These are phyloP conservation scores for Kalmanozyma brasiliensis DNA, from an alignment of 1,284 basidiomycete species.

Conservation along the genomic window DNA sequence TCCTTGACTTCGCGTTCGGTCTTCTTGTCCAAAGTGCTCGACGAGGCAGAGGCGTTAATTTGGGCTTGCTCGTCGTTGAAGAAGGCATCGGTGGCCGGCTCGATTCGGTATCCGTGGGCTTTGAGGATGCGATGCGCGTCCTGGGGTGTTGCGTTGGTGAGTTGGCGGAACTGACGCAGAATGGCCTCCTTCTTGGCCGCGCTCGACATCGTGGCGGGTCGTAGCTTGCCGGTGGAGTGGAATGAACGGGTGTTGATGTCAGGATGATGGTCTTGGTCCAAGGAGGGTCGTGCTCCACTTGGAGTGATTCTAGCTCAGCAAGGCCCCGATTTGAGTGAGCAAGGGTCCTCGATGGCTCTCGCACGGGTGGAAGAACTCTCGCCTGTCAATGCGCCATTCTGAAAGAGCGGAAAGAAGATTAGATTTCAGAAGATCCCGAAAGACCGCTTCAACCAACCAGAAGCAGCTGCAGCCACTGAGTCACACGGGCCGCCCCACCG, in stretches of 20 bases:
- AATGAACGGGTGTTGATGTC: not conserved
- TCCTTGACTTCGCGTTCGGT: slow-evolving; percentile 52
- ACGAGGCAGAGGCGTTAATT: slow-evolving; percentile 38
- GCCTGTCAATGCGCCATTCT: not conserved
- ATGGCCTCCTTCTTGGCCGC: slow-evolving; percentile 50
- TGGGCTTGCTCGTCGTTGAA: slow-evolving; percentile 70
- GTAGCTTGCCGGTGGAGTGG: not conserved
- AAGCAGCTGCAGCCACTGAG: slow-evolving; percentile 16
- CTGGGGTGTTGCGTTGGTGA: slow-evolving; percentile 55
- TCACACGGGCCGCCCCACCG: slow-evolving; percentile 18
- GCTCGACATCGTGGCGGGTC: slow-evolving; percentile 30
- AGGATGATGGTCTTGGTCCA: no score
- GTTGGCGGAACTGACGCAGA: slow-evolving; percentile 43
- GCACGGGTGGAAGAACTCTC: slow-evolving; percentile 21
- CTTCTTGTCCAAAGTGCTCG: slow-evolving; percentile 37
- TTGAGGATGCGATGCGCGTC: slow-evolving; percentile 81
- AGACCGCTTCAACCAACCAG: slow-evolving; percentile 24
- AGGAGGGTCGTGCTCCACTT: not conserved
- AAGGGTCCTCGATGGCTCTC: not conserved
- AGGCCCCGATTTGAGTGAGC: no score
- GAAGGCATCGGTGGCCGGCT: slow-evolving; percentile 80
- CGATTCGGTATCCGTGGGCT: slow-evolving; percentile 76
- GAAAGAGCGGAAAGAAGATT: slow-evolving; percentile 2
- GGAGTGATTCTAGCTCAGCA: not conserved
- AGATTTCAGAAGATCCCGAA: slow-evolving; percentile 6